Conservation (phyloP, 2,329 filamentous ascomycete species). For the Chalara sp. region DNA sequence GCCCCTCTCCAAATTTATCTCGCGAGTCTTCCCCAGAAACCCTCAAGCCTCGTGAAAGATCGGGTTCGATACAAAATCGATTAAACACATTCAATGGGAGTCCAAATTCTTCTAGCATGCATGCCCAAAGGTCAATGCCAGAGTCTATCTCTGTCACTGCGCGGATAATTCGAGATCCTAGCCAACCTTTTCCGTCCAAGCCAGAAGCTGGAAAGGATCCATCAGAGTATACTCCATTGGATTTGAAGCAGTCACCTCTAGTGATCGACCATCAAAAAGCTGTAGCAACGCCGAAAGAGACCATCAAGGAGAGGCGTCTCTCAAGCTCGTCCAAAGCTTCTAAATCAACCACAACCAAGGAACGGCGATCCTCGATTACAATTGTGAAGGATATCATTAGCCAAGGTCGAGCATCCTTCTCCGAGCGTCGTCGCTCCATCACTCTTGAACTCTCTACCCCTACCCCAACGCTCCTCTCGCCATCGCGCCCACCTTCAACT, state of each 20-base stretch:
- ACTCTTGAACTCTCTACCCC: slow-evolving; percentile 36
- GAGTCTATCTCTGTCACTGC: slow-evolving; percentile 88
- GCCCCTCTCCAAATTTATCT: slow-evolving; percentile 33
- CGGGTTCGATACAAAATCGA: slow-evolving; percentile 22
- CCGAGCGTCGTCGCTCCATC: slow-evolving; percentile 35
- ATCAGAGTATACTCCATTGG: slow-evolving; percentile 40
- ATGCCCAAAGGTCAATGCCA: slow-evolving; percentile 37
- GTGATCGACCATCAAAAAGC: slow-evolving; percentile 49
- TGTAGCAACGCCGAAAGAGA: slow-evolving; percentile 31
- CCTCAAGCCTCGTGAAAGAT: slow-evolving; percentile 21
- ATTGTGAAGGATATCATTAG: slow-evolving; percentile 49
- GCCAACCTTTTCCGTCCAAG: slow-evolving; percentile 34
- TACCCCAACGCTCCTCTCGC: slow-evolving; percentile 34
- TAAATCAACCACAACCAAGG: slow-evolving; percentile 15
- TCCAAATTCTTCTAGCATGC: slow-evolving; percentile 1
- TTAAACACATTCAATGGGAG: slow-evolving; percentile 17
- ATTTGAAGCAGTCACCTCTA: slow-evolving; percentile 53
- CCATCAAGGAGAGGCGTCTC: slow-evolving; percentile 30
- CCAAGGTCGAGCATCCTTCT: slow-evolving; percentile 46
- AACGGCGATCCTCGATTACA: slow-evolving; percentile 51
- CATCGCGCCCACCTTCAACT: slow-evolving; percentile 38
- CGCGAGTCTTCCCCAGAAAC: slow-evolving; percentile 42
- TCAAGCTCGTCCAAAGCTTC: slow-evolving; percentile 19
- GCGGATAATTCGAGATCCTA: slow-evolving; percentile 66
- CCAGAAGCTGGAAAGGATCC: slow-evolving; percentile 33